phyloP scores from a whole-genome alignment of 352 stramenopile genomes.

The Blastocystis sp. region DNA sequence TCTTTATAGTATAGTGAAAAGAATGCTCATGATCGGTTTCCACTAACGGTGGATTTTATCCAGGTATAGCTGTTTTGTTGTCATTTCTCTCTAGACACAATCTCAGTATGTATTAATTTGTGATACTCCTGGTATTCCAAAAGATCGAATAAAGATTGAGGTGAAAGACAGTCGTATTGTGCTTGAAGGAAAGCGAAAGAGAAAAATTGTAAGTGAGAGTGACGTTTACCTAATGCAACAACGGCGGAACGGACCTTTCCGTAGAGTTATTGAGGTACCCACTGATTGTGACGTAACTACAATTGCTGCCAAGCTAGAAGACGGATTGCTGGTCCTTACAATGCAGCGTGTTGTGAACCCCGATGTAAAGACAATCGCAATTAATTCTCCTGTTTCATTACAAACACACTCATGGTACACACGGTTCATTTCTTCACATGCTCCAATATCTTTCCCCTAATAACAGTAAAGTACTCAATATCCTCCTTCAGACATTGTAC shows the following conservation, averaged over 20 bases:
- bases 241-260: slow-evolving; percentile 24
- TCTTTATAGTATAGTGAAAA: slow-evolving; percentile 18
- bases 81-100: slow-evolving; percentile 7
- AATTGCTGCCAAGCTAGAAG: slow-evolving; percentile 54
- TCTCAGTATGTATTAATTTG: slow-evolving; percentile 44
- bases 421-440: slow-evolving; percentile 24
- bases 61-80: not conserved
- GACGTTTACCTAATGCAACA: slow-evolving; percentile 26
- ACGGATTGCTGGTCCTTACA: slow-evolving; percentile 57
- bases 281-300: not conserved
- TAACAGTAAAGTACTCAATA: not conserved
- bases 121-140: slow-evolving; percentile 54
- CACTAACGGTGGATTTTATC: slow-evolving; percentile 44
- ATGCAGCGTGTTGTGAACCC: slow-evolving; percentile 26
- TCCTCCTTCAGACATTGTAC: slow-evolving; percentile 43
- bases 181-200: slow-evolving; percentile 68
- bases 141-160: slow-evolving; percentile 62
- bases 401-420: not conserved
- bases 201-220: slow-evolving; percentile 35
- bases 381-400: not conserved
- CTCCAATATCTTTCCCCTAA: slow-evolving; percentile 11
- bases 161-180: slow-evolving; percentile 50
- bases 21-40: slow-evolving; percentile 3
- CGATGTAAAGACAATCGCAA: not conserved
- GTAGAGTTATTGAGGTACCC: slow-evolving; percentile 11